Evolutionary conservation across 108 stramenopile genomes (phyloP).

Genomic region (Seminavis robusta): DNA sequence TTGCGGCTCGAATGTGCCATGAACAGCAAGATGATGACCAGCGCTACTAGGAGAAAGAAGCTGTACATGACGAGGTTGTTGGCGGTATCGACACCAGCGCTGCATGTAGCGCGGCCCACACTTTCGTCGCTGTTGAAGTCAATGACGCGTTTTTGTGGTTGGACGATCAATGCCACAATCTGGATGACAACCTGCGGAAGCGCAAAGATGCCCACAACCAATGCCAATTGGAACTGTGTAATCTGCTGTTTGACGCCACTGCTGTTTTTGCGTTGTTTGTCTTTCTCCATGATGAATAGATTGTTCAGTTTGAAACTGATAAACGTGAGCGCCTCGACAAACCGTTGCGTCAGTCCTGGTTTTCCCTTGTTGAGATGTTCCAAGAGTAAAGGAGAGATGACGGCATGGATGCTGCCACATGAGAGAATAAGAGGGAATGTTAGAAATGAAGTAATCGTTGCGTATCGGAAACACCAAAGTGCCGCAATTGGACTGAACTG

Average conservation of each 20-base stretch:
- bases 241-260: constrained; percentile 1
- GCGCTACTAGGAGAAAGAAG: neutral
- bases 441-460: no score
- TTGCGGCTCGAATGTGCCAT: constrained; percentile 15
- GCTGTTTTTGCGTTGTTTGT: neutral
- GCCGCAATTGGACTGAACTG: no score
- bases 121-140: constrained; percentile 7
- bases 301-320: neutral
- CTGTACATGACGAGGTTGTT: neutral
- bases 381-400: constrained; percentile 23
- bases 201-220: constrained; percentile 2
- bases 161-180: neutral
- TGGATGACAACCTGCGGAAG: constrained; percentile 25
- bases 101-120: neutral
- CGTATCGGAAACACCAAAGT: no score
- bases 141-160: neutral
- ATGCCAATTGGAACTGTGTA: neutral
- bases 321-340: neutral
- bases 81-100: neutral
- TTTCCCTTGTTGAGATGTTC: neutral
- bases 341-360: neutral
- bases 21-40: constrained; percentile 6
- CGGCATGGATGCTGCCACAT: constrained; percentile 31
- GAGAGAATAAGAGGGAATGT: no score
- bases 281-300: no score